These are phyloP conservation scores for Ceriops tagal DNA, from an alignment of 345 rosid genomes.

Conservation along the genomic window DNA sequence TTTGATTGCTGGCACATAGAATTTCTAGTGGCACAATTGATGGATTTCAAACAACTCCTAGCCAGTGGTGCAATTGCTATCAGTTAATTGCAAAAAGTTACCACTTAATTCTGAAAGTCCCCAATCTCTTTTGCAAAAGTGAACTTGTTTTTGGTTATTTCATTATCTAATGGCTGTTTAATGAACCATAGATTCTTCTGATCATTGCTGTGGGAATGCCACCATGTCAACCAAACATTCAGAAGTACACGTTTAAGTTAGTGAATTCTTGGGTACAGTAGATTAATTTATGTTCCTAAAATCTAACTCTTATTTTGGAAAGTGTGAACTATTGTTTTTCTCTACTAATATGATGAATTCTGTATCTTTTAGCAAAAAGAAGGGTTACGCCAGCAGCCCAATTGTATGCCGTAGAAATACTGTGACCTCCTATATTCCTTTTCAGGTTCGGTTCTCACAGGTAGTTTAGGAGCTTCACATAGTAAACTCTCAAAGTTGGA, in stretches of 20 bases:
- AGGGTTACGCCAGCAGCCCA: no score
- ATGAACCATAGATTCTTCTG: not conserved
- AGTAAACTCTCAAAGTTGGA: conserved; percentile 19
- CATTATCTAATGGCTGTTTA: no score
- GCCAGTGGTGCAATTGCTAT: no score
- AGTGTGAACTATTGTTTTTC: not conserved
- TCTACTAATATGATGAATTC: not conserved
- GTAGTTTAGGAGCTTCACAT: conserved; percentile 40
- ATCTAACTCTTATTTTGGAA: not conserved
- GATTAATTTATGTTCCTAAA: not conserved
- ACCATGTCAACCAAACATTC: not conserved
- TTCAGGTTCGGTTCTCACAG: conserved; percentile 22
- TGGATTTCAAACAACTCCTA: no score
- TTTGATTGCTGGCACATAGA: no score
- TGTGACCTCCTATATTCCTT: not conserved
- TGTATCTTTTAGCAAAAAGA: not conserved
- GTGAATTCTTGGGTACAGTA: not conserved
- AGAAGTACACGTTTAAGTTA: not conserved
- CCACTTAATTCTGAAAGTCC: no score
- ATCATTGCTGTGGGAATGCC: not conserved
- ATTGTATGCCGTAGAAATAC: not conserved
- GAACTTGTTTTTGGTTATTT: no score
- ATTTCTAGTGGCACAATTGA: no score
- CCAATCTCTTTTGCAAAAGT: no score
- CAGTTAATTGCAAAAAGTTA: no score